Base-by-base conservation (phyloP, 2,329 filamentous ascomycete species). In the Tolypocladium album region DNA sequence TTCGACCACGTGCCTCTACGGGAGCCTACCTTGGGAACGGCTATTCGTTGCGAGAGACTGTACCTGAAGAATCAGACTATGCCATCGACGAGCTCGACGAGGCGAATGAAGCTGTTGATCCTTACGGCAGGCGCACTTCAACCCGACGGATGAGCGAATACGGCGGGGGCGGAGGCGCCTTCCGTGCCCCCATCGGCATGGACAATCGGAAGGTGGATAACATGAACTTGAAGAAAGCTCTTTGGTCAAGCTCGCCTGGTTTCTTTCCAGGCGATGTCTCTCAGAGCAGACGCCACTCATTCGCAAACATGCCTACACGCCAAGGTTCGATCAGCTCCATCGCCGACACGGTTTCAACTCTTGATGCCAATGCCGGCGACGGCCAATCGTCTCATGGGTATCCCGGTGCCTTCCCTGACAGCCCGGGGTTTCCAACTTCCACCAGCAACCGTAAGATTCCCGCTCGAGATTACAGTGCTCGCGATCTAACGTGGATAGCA, bases 271-370 rank as follows among this genome's bases (percentile, higher is more conserved):
- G 78, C 4, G 87, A 89, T 62, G 78, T 85, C 38, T 84, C 87
- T 15, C 88, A 92, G 67, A 91, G 88, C 67, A 83, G 90, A 61
- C 85, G 90, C 36, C 90, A 93, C 72, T 93, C 90, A 1, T 90
- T 94, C 69, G 90, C 85, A 58, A 86, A 86, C 66, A 80, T 87
- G 67, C 84, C 82, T 36, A 85, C 83, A 34, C 79, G 85, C 17
- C 85, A 88, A 64, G 82, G 79, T 2, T 87, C 85, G 3, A 82
- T 87, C 64, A 82, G 82, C 66, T 87, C 84, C 36, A 75, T 84
- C 58, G 78, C 78, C 56, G 84, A 87, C 65, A 71, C 77, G 56
- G 72, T 75, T 45, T 71, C 77, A 4, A 67, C 76, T 12, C 74
- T 83, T 27, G 82, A 85, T 22, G 69, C 73, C 12, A 72, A 73